Evolutionary conservation across 1,284 basidiomycete species (phyloP).

Genomic region (Trametes hirsuta): DNA sequence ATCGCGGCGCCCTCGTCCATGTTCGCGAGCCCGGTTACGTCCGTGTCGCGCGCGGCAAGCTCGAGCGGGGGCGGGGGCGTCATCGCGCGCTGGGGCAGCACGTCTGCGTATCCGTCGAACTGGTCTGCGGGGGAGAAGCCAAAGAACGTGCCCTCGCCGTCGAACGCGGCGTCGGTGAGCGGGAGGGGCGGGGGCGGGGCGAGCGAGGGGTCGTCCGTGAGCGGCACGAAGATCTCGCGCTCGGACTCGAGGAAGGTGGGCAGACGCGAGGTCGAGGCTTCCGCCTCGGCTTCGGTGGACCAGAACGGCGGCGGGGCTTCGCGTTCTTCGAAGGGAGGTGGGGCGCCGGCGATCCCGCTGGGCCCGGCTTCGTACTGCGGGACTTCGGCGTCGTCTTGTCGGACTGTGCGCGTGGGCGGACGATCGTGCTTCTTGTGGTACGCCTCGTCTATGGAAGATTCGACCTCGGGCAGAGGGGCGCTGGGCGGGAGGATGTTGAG

Average conservation of each 20-base stretch:
- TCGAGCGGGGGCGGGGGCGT: slow-evolving; percentile 75
- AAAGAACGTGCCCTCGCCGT: slow-evolving; percentile 73
- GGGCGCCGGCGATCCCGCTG: slow-evolving; percentile 64
- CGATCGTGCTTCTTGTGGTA: slow-evolving; percentile 85
- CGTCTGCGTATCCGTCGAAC: slow-evolving; percentile 77
- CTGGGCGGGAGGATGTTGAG: slow-evolving; percentile 70
- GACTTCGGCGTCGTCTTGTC: slow-evolving; percentile 67
- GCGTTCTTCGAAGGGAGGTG: slow-evolving; percentile 81
- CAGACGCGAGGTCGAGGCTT: slow-evolving; percentile 61
- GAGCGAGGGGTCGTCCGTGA: slow-evolving; percentile 42
- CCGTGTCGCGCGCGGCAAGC: slow-evolving; percentile 66
- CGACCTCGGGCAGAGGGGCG: slow-evolving; percentile 75
- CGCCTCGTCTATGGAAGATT: slow-evolving; percentile 66
- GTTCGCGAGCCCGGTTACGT: slow-evolving; percentile 66
- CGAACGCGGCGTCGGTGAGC: slow-evolving; percentile 43
- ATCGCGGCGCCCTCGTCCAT: slow-evolving; percentile 57
- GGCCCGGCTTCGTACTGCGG: slow-evolving; percentile 76
- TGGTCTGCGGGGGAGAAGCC: slow-evolving; percentile 70
- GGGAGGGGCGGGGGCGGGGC: slow-evolving; percentile 37
- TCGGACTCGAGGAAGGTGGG: slow-evolving; percentile 78
- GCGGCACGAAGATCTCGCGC: slow-evolving; percentile 64
- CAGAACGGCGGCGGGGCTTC: slow-evolving; percentile 81
- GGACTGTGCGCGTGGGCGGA: slow-evolving; percentile 69
- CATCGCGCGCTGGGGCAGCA: slow-evolving; percentile 49
- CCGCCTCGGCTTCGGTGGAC: slow-evolving; percentile 52